These are phyloP conservation scores for Saksenaea oblongispora DNA, from an alignment of 371 early-diverging fungal genomes.

Conservation along the genomic window DNA sequence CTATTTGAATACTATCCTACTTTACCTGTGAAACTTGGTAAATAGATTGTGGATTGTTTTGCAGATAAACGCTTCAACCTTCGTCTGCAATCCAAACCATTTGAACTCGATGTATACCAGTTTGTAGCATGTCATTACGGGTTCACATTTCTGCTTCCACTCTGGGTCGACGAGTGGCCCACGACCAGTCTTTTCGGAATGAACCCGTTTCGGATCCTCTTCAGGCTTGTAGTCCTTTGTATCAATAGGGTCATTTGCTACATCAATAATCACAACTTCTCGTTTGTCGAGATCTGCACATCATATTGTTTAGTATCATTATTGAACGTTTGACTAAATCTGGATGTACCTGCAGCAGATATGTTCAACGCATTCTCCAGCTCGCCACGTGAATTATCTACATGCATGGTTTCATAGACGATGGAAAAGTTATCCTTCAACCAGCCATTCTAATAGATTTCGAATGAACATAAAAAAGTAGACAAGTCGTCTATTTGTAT, in stretches of 20 bases:
- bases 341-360: conserved; percentile 19
- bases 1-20: background rate
- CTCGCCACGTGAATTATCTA: conserved; percentile 69
- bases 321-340: background rate
- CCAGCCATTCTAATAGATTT: conserved; percentile 55
- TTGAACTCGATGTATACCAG: conserved; percentile 75
- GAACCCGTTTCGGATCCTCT: conserved; percentile 67
- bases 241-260: conserved; percentile 62
- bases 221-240: conserved; percentile 59
- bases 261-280: conserved; percentile 61
- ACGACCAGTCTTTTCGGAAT: conserved; percentile 67
- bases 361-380: conserved; percentile 65
- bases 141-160: conserved; percentile 55
- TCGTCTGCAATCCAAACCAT: conserved; percentile 69
- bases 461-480: background rate
- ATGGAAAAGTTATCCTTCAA: conserved; percentile 75
- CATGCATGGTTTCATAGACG: conserved; percentile 74
- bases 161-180: conserved; percentile 58
- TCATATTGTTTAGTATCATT: background rate
- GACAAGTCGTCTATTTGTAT: background rate
- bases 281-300: conserved; percentile 53
- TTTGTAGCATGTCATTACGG: conserved; percentile 82
- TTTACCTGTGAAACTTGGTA: conserved; percentile 42
- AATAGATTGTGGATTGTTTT: conserved; percentile 38
- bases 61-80: conserved; percentile 61